phyloP scores from a whole-genome alignment of 768 basidiomycete species.

The Termitomyces sp. region DNA sequence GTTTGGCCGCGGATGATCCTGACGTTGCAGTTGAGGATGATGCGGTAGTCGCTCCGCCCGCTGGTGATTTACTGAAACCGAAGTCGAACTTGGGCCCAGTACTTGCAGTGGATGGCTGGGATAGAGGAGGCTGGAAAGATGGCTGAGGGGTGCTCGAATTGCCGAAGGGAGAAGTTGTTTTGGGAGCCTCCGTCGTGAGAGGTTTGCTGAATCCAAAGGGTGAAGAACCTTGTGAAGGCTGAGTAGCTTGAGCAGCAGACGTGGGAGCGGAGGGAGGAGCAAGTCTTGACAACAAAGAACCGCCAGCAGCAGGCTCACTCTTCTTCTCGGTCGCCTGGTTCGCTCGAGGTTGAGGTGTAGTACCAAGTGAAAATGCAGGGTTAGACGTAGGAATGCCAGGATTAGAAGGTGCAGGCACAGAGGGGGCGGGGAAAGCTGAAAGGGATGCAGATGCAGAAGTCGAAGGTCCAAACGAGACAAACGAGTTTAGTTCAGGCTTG shows the following conservation, averaged over 20 bases:
- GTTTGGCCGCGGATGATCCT: constrained; percentile 17
- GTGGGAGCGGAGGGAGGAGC: constrained; percentile 12
- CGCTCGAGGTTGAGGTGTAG: constrained; percentile 9
- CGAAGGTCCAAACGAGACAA: constrained; percentile 9
- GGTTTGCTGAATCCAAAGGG: constrained; percentile 16
- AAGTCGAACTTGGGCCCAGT: constrained; percentile 33
- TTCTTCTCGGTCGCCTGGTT: constrained; percentile 11
- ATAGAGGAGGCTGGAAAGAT: constrained; percentile 13
- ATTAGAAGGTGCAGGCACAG: background rate
- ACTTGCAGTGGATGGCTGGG: constrained; percentile 17
- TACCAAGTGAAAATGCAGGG: constrained; percentile 8
- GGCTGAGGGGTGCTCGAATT: constrained; percentile 12
- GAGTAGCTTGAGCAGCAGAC: constrained; percentile 3
- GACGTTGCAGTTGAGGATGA: constrained; percentile 17
- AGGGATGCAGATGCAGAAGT: background rate
- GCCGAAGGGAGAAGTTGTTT: constrained; percentile 19
- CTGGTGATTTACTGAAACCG: constrained; percentile 18
- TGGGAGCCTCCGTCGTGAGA: constrained; percentile 13
- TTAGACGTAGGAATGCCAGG: constrained; percentile 4
- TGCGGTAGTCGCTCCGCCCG: constrained; percentile 7
- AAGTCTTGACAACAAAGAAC: constrained; percentile 19
- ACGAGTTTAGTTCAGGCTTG: constrained; percentile 2
- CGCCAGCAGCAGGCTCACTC: constrained; percentile 5
- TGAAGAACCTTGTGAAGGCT: constrained; percentile 8
- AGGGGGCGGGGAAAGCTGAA: background rate